Conservation (phyloP, 208 protist species). For the Crithidia sp. region DNA sequence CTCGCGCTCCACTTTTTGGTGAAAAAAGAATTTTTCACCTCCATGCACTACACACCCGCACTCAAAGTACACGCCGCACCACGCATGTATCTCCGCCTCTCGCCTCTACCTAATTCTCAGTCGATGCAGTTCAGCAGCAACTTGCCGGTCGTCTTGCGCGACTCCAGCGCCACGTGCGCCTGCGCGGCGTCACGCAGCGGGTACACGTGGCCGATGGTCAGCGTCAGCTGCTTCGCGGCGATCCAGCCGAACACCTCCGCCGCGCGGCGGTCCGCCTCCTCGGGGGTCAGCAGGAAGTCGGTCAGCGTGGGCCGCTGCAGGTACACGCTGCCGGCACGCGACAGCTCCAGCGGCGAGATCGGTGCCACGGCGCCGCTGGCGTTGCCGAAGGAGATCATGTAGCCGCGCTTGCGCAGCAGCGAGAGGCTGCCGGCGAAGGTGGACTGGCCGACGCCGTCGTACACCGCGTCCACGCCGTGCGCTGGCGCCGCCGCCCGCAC, state of each 20-base stretch:
- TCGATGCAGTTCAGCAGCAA: slow-evolving; percentile 28
- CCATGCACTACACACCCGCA: too few species aligned
- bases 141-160: slow-evolving; percentile 62
- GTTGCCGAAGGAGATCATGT: slow-evolving; percentile 92
- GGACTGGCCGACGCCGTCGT: slow-evolving; percentile 87
- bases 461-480: slow-evolving; percentile 74
- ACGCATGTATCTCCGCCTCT: too few species aligned
- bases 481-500: slow-evolving; percentile 61
- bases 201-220: slow-evolving; percentile 54
- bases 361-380: slow-evolving; percentile 84
- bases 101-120: not conserved
- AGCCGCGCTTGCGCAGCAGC: slow-evolving; percentile 76
- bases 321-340: slow-evolving; percentile 66
- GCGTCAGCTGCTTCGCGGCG: slow-evolving; percentile 42
- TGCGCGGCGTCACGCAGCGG: slow-evolving; percentile 47
- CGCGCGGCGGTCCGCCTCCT: slow-evolving; percentile 47
- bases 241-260: slow-evolving; percentile 75
- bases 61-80: too few species aligned
- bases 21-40: too few species aligned
- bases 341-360: slow-evolving; percentile 67
- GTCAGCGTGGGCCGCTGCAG: slow-evolving; percentile 78
- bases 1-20: not conserved
- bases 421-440: slow-evolving; percentile 80
- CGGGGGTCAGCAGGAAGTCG: slow-evolving; percentile 59
- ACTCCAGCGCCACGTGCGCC: slow-evolving; percentile 64